Evolutionary conservation across 495 filamentous ascomycete species (phyloP).

Genomic region (Penicillium steckii): DNA sequence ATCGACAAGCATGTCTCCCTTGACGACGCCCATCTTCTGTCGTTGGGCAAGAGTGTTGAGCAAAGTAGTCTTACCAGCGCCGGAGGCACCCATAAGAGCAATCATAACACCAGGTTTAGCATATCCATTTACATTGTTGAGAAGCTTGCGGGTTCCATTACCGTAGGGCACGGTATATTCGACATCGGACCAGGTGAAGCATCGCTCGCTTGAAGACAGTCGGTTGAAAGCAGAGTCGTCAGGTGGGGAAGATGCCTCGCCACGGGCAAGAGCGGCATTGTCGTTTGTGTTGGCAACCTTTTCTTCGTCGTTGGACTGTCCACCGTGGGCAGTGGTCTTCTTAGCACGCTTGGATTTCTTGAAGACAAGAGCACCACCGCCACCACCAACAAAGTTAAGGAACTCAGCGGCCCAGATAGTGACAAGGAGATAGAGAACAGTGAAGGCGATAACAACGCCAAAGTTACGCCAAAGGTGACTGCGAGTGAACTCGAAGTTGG

Average conservation of each 20-base stretch:
- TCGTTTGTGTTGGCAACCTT: conserved; percentile 31
- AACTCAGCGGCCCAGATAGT: conserved; percentile 60
- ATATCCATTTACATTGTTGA: conserved; percentile 72
- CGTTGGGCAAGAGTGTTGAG: conserved; percentile 76
- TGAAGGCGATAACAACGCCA: conserved; percentile 70
- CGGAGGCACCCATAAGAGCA: conserved; percentile 80
- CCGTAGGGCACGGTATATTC: conserved; percentile 72
- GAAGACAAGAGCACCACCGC: conserved; percentile 63
- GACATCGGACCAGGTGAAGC: conserved; percentile 76
- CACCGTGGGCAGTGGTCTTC: conserved; percentile 43
- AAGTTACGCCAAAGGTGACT: conserved; percentile 78
- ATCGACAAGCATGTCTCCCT: conserved; percentile 76
- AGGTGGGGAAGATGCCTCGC: conserved; percentile 37
- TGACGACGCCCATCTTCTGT: conserved; percentile 67
- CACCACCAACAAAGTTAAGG: conserved; percentile 51
- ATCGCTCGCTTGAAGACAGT: conserved; percentile 59
- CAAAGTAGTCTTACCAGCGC: conserved; percentile 79
- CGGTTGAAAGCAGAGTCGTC: conserved; percentile 48
- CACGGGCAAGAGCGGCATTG: conserved; percentile 45
- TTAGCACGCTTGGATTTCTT: conserved; percentile 64
- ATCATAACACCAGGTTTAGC: conserved; percentile 80
- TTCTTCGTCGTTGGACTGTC: conserved; percentile 47
- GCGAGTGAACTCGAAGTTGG: conserved; percentile 58
- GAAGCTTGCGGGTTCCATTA: conserved; percentile 65
- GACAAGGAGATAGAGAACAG: conserved; percentile 64